Evolutionary conservation across 2,329 filamentous ascomycete genomes (phyloP), one percentile per base, ranked within the genome.

Genomic region (Fusarium pseudograminearum): DNA sequence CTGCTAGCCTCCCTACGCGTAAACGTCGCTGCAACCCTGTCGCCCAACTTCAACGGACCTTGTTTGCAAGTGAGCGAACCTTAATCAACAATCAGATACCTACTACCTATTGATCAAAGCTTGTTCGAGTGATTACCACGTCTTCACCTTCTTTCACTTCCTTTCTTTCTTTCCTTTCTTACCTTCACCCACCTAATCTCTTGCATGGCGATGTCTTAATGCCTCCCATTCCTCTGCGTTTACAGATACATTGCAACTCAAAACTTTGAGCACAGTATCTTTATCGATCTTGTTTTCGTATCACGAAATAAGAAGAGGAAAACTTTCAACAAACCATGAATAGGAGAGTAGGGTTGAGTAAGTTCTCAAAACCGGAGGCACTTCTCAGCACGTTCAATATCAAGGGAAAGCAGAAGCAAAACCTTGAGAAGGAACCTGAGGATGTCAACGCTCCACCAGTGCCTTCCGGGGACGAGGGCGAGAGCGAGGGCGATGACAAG

Each of bases 391-490:
- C 15, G 3, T 34, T 67, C n/a, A 31, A 50, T 30, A 55, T 45
- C 36, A 46, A 30, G 42, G 24, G 40, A 51, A 55, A 56, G 46
- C 44, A 52, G 36, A 67, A 64, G 51, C 44, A 52, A 38, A 67
- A 64, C 28, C 57, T 69, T 30, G 56, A 67, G 44, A 44, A 61
- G 24, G 34, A 66, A 11, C 50, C 64, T 26, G 59, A 69, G 30
- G 57, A 72, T 54, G 66, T 70, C 44, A 65, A 70, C 47, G 74
- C 69, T 41, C 71, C 71, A 7, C 78, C 78, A 14, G n/a, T 76
- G 26, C 74, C 77, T 20, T 77, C 71, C 30, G 77, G 74, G 20
- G 73, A 74, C 5, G 78, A 78, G 41, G 72, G 66, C 16, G 65
- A 74, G 18, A 71, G 74, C 4, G 78, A 74, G 18, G 72, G 74